phyloP scores from a whole-genome alignment of 2,329 filamentous ascomycete species.

The Coniochaeta sp. region DNA sequence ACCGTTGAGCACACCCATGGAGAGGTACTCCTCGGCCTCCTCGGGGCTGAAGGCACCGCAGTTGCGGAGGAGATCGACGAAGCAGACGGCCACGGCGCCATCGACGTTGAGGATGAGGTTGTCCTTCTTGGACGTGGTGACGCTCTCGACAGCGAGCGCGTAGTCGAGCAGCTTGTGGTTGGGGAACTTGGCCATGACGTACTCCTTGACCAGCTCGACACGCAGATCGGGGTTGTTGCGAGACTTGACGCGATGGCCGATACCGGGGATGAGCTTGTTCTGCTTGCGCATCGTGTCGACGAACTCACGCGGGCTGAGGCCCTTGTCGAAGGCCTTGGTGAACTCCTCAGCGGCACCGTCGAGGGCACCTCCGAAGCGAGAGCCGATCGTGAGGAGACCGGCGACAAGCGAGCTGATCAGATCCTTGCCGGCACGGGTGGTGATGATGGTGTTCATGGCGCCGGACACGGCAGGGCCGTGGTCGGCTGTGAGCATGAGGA shows the following conservation, averaged over 20 bases:
- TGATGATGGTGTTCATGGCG: conserved; percentile 99
- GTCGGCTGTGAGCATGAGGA: conserved; percentile 98
- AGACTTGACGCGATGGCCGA: conserved; percentile 98
- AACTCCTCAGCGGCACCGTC: conserved; percentile 98
- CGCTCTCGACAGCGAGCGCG: conserved; percentile 92
- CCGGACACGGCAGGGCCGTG: conserved; percentile 98
- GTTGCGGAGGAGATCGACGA: conserved; percentile 95
- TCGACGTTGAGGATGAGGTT: conserved; percentile 99
- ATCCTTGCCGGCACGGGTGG: conserved; percentile 97
- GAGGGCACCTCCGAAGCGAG: conserved; percentile 95
- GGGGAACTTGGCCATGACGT: conserved; percentile 95
- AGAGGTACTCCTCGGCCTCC: conserved; percentile 97
- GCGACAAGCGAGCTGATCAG: conserved; percentile 91
- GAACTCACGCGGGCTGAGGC: conserved; percentile 95
- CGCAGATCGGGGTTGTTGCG: conserved; percentile 99
- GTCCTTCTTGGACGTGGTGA: conserved; percentile 99
- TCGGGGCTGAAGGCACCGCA: conserved; percentile 93
- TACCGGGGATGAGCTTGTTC: conserved; percentile 99
- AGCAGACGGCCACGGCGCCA: conserved; percentile 96
- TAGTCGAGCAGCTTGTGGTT: conserved; percentile 98
- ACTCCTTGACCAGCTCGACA: conserved; percentile 99
- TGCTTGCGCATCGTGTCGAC: conserved; percentile 98
- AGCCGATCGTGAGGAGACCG: conserved; percentile 96
- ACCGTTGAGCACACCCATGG: conserved; percentile 99
- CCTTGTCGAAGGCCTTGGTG: conserved; percentile 96